Percentiles rank a stretch among this genome's conserved stretches.
Evolutionary conservation across 1,284 basidiomycete genomes (phyloP).

Genomic region (Earliella scabrosa): DNA sequence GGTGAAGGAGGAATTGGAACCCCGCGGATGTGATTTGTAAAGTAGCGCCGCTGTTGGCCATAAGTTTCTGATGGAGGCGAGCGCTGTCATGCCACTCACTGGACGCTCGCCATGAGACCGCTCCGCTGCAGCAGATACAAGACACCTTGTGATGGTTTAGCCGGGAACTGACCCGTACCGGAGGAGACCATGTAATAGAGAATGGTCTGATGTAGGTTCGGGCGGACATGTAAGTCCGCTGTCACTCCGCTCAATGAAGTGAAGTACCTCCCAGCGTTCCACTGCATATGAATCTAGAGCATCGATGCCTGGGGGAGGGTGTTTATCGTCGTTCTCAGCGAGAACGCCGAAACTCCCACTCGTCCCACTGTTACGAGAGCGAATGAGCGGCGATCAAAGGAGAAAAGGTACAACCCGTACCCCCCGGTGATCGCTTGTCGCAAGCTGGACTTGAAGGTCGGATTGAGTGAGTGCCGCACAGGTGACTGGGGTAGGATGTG

Average conservation of each 20-base stretch:
- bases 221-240: constrained; percentile 1
- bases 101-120: constrained; percentile 79
- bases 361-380: constrained; percentile 64
- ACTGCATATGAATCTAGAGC: constrained; percentile 86
- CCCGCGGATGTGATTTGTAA: constrained; percentile 92
- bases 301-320: constrained; percentile 57
- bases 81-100: constrained; percentile 44
- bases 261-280: constrained; percentile 89
- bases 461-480: constrained; percentile 70
- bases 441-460: constrained; percentile 81
- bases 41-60: constrained; percentile 47
- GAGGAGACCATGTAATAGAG: constrained; percentile 99
- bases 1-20: constrained; percentile 96
- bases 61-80: neutral
- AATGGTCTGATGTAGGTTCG: constrained; percentile 69
- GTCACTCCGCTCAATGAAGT: constrained; percentile 10
- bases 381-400: constrained; percentile 10
- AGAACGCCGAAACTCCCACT: constrained; percentile 92
- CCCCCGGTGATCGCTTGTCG: constrained; percentile 92
- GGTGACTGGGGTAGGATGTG: constrained; percentile 75
- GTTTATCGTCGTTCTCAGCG: constrained; percentile 66
- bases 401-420: constrained; percentile 51
- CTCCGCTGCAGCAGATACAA: constrained; percentile 84
- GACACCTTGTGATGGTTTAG: constrained; percentile 82
- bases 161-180: constrained; percentile 68